Base-by-base conservation (phyloP, 495 filamentous ascomycete genomes). In the Hyaloscypha variabilis region DNA sequence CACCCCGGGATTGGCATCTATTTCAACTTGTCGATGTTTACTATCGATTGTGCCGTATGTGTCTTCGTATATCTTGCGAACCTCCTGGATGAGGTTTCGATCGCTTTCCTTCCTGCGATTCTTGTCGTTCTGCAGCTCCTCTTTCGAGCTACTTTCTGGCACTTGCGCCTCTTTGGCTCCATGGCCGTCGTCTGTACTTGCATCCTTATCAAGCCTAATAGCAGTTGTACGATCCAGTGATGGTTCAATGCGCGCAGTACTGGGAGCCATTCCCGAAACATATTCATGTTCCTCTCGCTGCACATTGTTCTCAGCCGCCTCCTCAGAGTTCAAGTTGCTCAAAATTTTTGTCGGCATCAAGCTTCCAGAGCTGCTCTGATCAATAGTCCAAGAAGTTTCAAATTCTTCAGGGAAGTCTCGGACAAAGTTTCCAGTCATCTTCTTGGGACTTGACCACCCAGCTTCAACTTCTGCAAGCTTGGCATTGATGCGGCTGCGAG, bases 361-460 rank as follows among this genome's bases (percentile, higher is more conserved):
- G 13, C 55, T 36, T 25, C 60, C 63, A 31, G 60, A 53, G 46
- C 19, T 26, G 11, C 57, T 26, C 14, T 62, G 36, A 23, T 25
- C 24, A 23, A 29, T 29, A 42, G 65, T 64, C 79, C 78, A 81
- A n/a, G 72, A 67, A 8, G 65, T 66, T 21, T 77, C 69, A 58
- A 79, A 79, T 3, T 82, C 80, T 53, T 80, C 78, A 0, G 80
- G 77, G 55, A 82, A 82, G 68, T 82, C 79, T 17, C 75, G 76
- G 13, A 75, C 73, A 66, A 75, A 79, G 58, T 78, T 80, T 3
- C 79, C 81, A 24, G 76, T 79, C 36, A 84, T 63, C 39, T 70
- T 67, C 8, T 52, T 28, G 13, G 28, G 3, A 26, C 10, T 26
- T 29, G 2, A 54, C 30, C 23, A 29, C 4, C 34, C 36, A n/a